Evolutionary conservation across 2,329 filamentous ascomycete species (phyloP).

Genomic region (Chalaropsis thielavioides): DNA sequence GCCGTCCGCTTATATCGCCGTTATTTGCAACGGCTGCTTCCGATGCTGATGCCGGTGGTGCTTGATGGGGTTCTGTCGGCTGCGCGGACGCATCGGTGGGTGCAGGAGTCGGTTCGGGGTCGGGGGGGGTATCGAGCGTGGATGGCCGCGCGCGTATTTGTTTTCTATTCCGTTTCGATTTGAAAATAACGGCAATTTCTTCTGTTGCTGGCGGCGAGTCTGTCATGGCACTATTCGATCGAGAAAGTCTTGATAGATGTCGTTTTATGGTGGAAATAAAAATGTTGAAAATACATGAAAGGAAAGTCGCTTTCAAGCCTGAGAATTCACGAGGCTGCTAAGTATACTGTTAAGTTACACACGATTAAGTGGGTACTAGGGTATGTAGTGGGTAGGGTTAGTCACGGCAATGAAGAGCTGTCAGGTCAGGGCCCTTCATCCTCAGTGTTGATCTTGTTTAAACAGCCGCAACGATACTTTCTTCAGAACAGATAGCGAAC

Average conservation of each 20-base stretch:
- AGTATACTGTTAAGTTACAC: not conserved
- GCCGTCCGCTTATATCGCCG: not conserved
- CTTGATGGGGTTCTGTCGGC: not conserved
- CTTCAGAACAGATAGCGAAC: not conserved
- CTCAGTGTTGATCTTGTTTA: too few relatives aligned
- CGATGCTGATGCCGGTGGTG: slow-evolving; percentile 13
- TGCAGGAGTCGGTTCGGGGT: slow-evolving; percentile 22
- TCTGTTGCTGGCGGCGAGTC: not conserved
- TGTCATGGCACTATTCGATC: not conserved
- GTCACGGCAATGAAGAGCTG: too few relatives aligned
- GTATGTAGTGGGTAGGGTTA: not conserved
- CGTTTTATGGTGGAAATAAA: not conserved
- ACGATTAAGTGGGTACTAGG: not conserved
- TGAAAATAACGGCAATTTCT: slow-evolving; percentile 34
- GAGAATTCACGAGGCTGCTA: not conserved
- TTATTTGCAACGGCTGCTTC: not conserved
- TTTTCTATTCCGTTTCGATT: slow-evolving; percentile 37
- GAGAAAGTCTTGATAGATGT: not conserved
- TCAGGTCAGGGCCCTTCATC: too few relatives aligned
- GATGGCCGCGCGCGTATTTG: slow-evolving; percentile 28
- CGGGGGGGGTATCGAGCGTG: slow-evolving; percentile 30
- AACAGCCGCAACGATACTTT: too few relatives aligned
- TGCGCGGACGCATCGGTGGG: not conserved
- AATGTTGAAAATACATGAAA: not conserved
- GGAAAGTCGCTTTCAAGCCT: not conserved